Conservation (phyloP, 192 early-diverging fungal species). For the Coemansia sp. region DNA sequence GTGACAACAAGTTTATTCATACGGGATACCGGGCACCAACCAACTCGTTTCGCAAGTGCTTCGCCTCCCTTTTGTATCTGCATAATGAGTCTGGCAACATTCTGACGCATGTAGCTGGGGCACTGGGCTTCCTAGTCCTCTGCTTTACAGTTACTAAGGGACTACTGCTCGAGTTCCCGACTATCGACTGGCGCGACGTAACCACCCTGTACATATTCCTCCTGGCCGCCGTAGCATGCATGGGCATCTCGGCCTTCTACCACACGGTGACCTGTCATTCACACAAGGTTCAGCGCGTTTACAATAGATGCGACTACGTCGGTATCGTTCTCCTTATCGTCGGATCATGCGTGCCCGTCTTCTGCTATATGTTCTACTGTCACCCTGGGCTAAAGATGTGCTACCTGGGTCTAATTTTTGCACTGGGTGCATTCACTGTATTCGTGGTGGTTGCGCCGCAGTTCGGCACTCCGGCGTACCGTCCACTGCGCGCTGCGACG, state of each 20-base stretch:
- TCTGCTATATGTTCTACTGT: slow-evolving; percentile 69
- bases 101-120: slow-evolving; percentile 83
- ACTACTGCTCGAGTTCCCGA: slow-evolving; percentile 53
- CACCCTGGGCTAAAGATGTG: slow-evolving; percentile 54
- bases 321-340: slow-evolving; percentile 87
- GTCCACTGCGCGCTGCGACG: slow-evolving; percentile 74
- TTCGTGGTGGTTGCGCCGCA: slow-evolving; percentile 64
- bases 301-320: slow-evolving; percentile 93
- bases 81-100: slow-evolving; percentile 97
- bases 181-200: slow-evolving; percentile 66
- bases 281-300: slow-evolving; percentile 60
- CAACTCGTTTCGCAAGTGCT: slow-evolving; percentile 75
- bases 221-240: slow-evolving; percentile 73
- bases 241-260: slow-evolving; percentile 78
- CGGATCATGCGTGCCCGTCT: slow-evolving; percentile 55
- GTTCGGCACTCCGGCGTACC: slow-evolving; percentile 76
- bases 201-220: slow-evolving; percentile 77
- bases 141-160: slow-evolving; percentile 57
- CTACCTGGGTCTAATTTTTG: slow-evolving; percentile 65
- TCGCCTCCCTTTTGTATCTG: slow-evolving; percentile 75
- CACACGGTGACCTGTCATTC: slow-evolving; percentile 90
- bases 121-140: slow-evolving; percentile 61
- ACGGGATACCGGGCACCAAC: slow-evolving; percentile 81
- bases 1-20: slow-evolving; percentile 82
- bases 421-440: slow-evolving; percentile 70